phyloP scores from a whole-genome alignment of 495 filamentous ascomycete species.

The Bacidia rubella region DNA sequence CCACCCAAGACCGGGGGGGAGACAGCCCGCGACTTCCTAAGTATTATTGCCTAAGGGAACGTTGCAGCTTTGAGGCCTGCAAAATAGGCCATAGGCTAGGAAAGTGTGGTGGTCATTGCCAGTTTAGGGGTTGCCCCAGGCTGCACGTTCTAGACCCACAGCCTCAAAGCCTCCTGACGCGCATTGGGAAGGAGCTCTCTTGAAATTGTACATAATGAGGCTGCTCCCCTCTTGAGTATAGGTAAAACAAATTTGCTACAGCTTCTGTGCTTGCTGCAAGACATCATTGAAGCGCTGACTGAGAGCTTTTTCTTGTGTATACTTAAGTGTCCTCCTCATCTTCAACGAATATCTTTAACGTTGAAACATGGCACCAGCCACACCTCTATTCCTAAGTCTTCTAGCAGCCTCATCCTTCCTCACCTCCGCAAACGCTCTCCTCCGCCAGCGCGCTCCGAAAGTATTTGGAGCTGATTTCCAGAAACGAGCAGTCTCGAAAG shows the following conservation, averaged over 20 bases:
- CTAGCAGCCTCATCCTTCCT: background rate
- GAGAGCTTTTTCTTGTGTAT: too few species aligned
- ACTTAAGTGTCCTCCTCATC: background rate
- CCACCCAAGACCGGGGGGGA: too few species aligned
- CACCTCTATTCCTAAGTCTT: conserved; percentile 3
- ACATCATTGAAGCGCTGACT: too few species aligned
- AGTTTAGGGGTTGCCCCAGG: background rate
- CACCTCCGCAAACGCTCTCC: background rate
- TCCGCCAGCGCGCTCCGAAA: conserved; percentile 7
- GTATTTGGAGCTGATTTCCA: conserved; percentile 10
- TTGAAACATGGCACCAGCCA: background rate
- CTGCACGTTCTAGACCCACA: background rate
- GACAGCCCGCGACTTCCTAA: too few species aligned
- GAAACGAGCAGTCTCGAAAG: conserved; percentile 1
- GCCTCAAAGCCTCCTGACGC: background rate
- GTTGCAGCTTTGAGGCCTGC: background rate
- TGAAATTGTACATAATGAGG: too few species aligned
- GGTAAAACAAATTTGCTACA: too few species aligned
- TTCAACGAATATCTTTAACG: background rate
- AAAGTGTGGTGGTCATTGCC: background rate
- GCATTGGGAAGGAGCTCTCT: background rate
- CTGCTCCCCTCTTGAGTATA: too few species aligned
- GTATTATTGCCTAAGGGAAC: background rate
- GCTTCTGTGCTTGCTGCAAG: too few species aligned
- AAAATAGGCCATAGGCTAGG: background rate